phyloP scores from a whole-genome alignment of 176 grass and related monocot genomes.

The Ampelocalamus luodianensis region DNA sequence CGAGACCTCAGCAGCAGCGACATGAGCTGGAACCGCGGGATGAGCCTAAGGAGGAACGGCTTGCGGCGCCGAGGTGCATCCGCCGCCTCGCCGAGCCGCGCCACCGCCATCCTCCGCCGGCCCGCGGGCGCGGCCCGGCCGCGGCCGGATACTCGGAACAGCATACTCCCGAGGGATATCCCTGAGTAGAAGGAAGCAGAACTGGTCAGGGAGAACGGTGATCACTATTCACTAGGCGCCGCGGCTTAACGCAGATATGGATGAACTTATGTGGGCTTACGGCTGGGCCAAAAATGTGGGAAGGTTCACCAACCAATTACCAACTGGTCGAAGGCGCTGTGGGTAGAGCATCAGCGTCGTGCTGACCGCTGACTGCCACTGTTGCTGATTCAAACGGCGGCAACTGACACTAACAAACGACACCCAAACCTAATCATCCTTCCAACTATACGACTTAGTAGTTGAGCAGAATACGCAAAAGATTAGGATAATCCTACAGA shows the following conservation, averaged over 20 bases:
- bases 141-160: constrained; percentile 25
- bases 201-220: neutral
- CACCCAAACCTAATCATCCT: neutral
- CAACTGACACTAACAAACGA: neutral
- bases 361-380: too few relatives aligned
- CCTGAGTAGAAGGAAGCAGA: neutral
- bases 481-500: too few relatives aligned
- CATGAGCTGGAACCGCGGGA: constrained; percentile 25
- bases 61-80: neutral
- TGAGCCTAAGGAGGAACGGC: neutral
- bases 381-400: neutral
- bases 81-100: neutral
- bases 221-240: neutral
- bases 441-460: neutral
- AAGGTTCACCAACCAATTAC: constrained; percentile 13
- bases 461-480: neutral
- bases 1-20: constrained; percentile 30
- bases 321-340: neutral
- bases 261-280: neutral
- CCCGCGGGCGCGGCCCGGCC: neutral
- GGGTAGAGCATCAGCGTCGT: constrained; percentile 2
- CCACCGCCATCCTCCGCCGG: constrained; percentile 9
- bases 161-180: neutral
- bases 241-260: neutral
- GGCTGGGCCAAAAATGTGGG: neutral